These are phyloP conservation scores for Grigorovia transvaalensis DNA, from an alignment of 805 yeast species.

Conservation along the genomic window DNA sequence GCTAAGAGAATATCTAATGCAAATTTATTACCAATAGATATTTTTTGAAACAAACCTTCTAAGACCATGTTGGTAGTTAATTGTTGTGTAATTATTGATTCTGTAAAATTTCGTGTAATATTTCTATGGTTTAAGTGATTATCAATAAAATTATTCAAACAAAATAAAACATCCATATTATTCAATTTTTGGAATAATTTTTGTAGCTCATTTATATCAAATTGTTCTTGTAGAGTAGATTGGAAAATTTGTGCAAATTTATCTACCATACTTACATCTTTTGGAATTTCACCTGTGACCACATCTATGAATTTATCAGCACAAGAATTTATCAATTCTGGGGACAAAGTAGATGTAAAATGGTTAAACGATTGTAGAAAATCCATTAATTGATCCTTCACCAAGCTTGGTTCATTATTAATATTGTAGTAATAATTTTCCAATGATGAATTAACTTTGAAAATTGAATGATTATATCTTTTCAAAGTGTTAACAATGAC, in stretches of 20 bases:
- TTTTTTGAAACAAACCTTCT: slow-evolving; percentile 22
- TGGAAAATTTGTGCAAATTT: slow-evolving; percentile 32
- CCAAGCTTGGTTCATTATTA: slow-evolving; percentile 6
- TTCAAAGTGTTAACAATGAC: slow-evolving; percentile 22
- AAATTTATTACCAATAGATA: slow-evolving; percentile 24
- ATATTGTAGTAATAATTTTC: slow-evolving; percentile 23
- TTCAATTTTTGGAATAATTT: slow-evolving; percentile 34
- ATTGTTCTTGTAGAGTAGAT: slow-evolving; percentile 30
- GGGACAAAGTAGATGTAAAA: slow-evolving; percentile 33
- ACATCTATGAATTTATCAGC: slow-evolving; percentile 31
- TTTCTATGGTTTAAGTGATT: slow-evolving; percentile 12
- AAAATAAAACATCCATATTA: slow-evolving; percentile 29
- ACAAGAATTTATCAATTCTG: slow-evolving; percentile 28
- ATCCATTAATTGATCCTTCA: slow-evolving; percentile 22
- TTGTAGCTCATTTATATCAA: slow-evolving; percentile 32
- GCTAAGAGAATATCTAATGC: slow-evolving; percentile 27
- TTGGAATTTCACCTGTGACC: slow-evolving; percentile 25
- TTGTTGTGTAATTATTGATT: slow-evolving; percentile 16
- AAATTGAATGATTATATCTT: slow-evolving; percentile 26
- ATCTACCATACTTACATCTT: slow-evolving; percentile 25
- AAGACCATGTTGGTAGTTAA: slow-evolving; percentile 16
- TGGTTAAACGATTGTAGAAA: slow-evolving; percentile 29
- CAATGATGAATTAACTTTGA: slow-evolving; percentile 17
- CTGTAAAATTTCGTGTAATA: slow-evolving; percentile 10
- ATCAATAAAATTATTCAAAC: slow-evolving; percentile 31